These are phyloP conservation scores for Cryptosporidium felis DNA, from an alignment of 169 alveolate genomes.

Conservation along the genomic window DNA sequence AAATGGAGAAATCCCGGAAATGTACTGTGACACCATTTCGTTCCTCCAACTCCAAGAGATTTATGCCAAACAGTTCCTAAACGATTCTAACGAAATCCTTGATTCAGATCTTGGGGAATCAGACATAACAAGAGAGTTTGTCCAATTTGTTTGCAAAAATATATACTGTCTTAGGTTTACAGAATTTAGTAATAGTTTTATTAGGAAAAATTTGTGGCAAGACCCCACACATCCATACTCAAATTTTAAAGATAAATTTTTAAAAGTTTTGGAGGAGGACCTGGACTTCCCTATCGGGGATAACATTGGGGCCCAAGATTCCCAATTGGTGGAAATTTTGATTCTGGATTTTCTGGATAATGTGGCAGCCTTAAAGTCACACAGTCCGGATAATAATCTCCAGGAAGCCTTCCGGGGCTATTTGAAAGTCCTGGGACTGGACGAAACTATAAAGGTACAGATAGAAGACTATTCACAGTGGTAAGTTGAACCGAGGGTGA, in stretches of 20 bases:
- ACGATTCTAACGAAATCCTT: not conserved
- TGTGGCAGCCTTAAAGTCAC: not conserved
- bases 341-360: not conserved
- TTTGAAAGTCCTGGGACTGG: not conserved
- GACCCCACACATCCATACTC: too few relatives aligned
- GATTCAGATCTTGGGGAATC: not conserved
- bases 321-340: not conserved
- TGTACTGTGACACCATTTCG: not conserved
- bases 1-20: conserved; percentile 33
- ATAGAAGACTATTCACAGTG: too few relatives aligned
- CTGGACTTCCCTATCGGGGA: too few relatives aligned
- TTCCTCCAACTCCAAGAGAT: conserved; percentile 26
- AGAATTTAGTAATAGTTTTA: not conserved
- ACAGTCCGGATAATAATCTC: not conserved
- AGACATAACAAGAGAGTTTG: not conserved
- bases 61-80: conserved; percentile 1
- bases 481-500: too few relatives aligned
- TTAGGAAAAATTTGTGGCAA: not conserved
- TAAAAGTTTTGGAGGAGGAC: not conserved
- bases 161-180: conserved; percentile 3
- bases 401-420: not conserved
- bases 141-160: conserved; percentile 21
- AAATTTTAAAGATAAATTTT: not conserved
- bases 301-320: not conserved
- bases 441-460: too few relatives aligned